These are phyloP conservation scores for Stephanodiscus minutulus DNA, from an alignment of 108 stramenopile genomes.

Conservation along the genomic window DNA sequence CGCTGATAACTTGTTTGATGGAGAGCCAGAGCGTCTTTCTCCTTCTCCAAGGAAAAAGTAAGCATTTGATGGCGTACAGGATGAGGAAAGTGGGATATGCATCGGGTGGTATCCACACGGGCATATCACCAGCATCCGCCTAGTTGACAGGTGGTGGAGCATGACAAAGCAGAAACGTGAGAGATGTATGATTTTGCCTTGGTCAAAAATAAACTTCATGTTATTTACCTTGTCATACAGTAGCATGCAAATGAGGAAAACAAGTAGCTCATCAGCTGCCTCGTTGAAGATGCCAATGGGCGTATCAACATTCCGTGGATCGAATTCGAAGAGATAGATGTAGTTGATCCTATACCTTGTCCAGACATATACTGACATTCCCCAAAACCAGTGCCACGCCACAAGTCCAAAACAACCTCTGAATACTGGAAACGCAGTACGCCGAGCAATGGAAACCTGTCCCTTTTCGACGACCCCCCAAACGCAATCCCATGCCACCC, in stretches of 20 bases:
- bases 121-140: conserved; percentile 74
- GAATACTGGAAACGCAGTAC: conserved; percentile 89
- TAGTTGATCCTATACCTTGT: conserved; percentile 84
- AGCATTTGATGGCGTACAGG: conserved; percentile 63
- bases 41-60: conserved; percentile 79
- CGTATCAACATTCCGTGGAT: conserved; percentile 75
- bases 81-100: conserved; percentile 79
- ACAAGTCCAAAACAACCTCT: conserved; percentile 88
- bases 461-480: conserved; percentile 75
- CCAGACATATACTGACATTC: conserved; percentile 85
- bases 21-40: conserved; percentile 79
- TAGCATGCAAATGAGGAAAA: conserved; percentile 37
- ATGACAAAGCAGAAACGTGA: not conserved
- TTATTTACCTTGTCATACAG: no score
- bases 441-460: conserved; percentile 73
- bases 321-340: conserved; percentile 88
- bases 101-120: conserved; percentile 70
- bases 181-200: no score
- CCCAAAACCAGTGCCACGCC: conserved; percentile 95
- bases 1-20: conserved; percentile 67
- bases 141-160: not conserved
- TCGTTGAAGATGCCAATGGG: conserved; percentile 82
- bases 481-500: conserved; percentile 95
- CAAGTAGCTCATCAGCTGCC: conserved; percentile 80
- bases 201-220: no score